Evolutionary conservation across 139 green algal species (phyloP), one percentile per base, ranked within the genome.

Genomic region (Closterium sp.): DNA sequence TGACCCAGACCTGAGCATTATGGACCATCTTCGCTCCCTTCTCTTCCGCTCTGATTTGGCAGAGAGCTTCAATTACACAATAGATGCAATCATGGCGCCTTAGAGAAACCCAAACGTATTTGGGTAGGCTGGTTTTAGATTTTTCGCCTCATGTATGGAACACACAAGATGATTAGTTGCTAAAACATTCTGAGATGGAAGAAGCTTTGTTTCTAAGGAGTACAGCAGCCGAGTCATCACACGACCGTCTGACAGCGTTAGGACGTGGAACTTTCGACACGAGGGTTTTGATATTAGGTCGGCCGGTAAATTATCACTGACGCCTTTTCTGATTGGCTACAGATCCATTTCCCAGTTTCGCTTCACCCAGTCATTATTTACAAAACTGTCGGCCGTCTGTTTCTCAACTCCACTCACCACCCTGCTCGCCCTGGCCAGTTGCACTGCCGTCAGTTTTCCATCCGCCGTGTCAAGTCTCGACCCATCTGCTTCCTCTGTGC

Each of bases 11-110:
- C 29, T 95, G 88, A 94, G 85, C 85, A 90, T 94, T n/a, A 93
- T 95, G 91, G 88, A 95, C 73, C 90, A 85, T 30, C 87, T 95
- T 29, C 86, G 93, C 42, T 50, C 87, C 9, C 32, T 94, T 27
- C 92, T 94, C 85, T 94, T 94, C 90, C 94, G 94, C 9, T 88
- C 92, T 17, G 92, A 94, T 9, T 94, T 91, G 90, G 92, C 92
- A 21, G 31, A 70, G 24, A 70, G 29, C 28, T 28, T 94, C 24
- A 34, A 31, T 17, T 90, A 94, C 92, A 94, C 92, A 32, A 93
- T 94, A n/a, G 92, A 94, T 31, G 89, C 30, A 13, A 34, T 94
- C 31, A 94, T 94, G 92, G 89, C 88, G 9, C 89, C 92, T 31
- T 94, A 73, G 88, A 50, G 38, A 50, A 42, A 50, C 38, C 38